These are phyloP conservation scores for Cladosporium sp. DNA, from an alignment of 2,329 filamentous ascomycete species.

Conservation along the genomic window DNA sequence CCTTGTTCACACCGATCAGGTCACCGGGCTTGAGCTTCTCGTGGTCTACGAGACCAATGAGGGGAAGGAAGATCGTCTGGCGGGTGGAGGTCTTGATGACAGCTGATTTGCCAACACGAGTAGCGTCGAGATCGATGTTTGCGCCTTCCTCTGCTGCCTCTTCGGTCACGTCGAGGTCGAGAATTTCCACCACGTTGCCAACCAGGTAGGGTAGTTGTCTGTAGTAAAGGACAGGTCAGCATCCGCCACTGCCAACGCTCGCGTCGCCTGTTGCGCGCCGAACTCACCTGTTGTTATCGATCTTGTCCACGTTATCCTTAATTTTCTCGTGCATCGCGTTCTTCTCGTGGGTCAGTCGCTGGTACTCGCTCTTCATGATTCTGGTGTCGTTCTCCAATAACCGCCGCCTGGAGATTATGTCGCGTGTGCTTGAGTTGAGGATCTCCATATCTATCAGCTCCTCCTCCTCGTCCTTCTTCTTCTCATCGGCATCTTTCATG, in stretches of 20 bases:
- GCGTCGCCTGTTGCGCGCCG: background rate
- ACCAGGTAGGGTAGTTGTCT: slow-evolving; percentile 92
- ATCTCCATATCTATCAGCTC: slow-evolving; percentile 92
- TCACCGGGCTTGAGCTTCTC: slow-evolving; percentile 93
- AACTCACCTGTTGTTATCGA: slow-evolving; percentile 93
- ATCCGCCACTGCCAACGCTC: slow-evolving; percentile 48
- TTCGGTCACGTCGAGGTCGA: slow-evolving; percentile 93
- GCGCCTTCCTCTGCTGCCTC: slow-evolving; percentile 97
- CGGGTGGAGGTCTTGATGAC: slow-evolving; percentile 99
- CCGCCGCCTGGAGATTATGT: slow-evolving; percentile 87
- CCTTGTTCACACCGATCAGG: slow-evolving; percentile 97
- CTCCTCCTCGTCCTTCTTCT: slow-evolving; percentile 65
- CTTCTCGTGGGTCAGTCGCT: slow-evolving; percentile 93
- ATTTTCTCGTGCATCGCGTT: slow-evolving; percentile 97
- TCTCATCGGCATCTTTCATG: slow-evolving; percentile 77
- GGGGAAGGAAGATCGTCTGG: slow-evolving; percentile 96
- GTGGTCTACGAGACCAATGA: slow-evolving; percentile 95
- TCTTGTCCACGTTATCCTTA: slow-evolving; percentile 98
- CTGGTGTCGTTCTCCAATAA: slow-evolving; percentile 95
- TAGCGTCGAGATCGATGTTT: slow-evolving; percentile 97
- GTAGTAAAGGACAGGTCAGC: background rate
- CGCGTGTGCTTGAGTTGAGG: slow-evolving; percentile 86
- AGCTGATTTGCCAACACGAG: slow-evolving; percentile 93
- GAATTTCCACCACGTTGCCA: slow-evolving; percentile 94
- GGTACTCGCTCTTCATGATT: slow-evolving; percentile 98